A percentile compares a stretch with the other conserved stretches of the same genome.
phyloP scores from a whole-genome alignment of 139 green algal genomes.

The Chlorella sp. region DNA sequence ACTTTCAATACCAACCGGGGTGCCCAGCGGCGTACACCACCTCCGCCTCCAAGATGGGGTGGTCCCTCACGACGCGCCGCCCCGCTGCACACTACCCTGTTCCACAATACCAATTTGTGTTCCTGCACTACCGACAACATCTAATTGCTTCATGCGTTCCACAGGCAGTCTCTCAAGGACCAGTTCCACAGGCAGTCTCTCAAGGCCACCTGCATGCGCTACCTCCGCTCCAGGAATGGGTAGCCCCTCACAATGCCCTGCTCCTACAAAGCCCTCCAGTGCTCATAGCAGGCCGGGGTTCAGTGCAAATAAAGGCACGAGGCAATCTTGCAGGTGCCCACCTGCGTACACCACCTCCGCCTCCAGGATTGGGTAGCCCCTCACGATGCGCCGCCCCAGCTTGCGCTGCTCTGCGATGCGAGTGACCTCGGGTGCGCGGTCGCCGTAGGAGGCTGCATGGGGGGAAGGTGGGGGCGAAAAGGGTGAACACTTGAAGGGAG shows the following conservation, averaged over 20 bases:
- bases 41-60: neutral
- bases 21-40: no score
- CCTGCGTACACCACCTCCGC: constrained; percentile 88
- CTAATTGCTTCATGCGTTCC: no score
- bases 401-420: constrained; percentile 69
- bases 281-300: neutral
- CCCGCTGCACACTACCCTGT: no score
- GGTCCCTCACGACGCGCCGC: no score
- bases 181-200: no score
- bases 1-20: no score
- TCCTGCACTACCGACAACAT: no score
- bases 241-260: no score
- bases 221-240: no score
- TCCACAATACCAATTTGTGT: no score
- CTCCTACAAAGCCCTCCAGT: neutral
- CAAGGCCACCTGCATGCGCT: no score
- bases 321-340: neutral
- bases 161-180: no score
- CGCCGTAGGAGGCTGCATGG: constrained; percentile 83
- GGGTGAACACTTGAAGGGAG: neutral
- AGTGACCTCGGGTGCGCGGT: constrained; percentile 75
- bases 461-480: neutral
- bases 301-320: neutral
- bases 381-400: constrained; percentile 81
- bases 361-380: constrained; percentile 92